Evolutionary conservation across 306 rosid species (phyloP), one percentile per base, ranked within the genome.

Genomic region (Lotus japonicus): DNA sequence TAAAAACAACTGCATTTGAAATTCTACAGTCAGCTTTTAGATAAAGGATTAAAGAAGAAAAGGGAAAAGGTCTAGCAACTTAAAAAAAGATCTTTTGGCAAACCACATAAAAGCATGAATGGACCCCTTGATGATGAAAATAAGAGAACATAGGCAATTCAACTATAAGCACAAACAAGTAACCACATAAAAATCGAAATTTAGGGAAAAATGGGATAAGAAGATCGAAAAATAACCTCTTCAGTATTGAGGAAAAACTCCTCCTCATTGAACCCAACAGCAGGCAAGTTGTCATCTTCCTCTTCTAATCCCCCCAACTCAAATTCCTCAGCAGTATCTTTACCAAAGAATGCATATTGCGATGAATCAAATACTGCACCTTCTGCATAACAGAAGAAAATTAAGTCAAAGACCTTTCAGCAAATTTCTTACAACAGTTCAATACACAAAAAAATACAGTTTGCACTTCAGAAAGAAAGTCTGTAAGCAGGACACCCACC

Each of bases 261-360:
- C 3, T 71, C 82, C 79, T 90, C 96, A 2, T 78, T 92, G 43
- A 72, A 61, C 61, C 58, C 95, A 71, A 33, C 80, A 18, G 84
- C 73, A 79, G 84, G 84, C 55, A 64, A 12, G 15, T 18, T 70
- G 70, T 45, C 84, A 36, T 74, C 87, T 46, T 71, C 87, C 5
- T 84, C 96, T 14, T 84, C 97, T 66, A 95, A 84, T 4, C 96
- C 97, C 6, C 99, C 97, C 72, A 95, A 79, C 81, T 95, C 99
- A 64, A 88, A 83, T 79, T 88, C 99, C 74, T 81, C 89, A 36
- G 81, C 77, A 23, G 65, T 84, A 80, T 86, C 87, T 79, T 88
- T 85, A 12, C 99, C 97, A 52, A 95, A 95, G 74, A 95, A 95
- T 18, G 89, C 97, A 78, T 95, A 95, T 51, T 87, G 99, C 0